phyloP scores from a whole-genome alignment of 192 early-diverging fungal genomes.

The Coemansia asiatica region DNA sequence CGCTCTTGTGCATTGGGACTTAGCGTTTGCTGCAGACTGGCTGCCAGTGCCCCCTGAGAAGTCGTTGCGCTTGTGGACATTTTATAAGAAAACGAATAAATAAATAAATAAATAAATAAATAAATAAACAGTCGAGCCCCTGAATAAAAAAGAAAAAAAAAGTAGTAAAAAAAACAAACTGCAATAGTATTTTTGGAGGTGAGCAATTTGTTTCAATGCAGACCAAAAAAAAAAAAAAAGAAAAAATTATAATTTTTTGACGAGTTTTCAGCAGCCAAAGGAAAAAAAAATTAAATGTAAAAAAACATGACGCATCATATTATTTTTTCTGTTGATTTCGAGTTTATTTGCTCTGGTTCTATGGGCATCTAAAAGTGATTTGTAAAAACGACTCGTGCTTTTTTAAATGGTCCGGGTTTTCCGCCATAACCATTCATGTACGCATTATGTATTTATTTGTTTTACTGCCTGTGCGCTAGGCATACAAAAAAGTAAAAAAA shows the following conservation, averaged over 20 bases:
- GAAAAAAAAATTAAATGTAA: conserved; percentile 1
- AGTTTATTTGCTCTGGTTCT: neutral
- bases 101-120: neutral
- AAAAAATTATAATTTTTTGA: too few relatives aligned
- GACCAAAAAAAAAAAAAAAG: conserved; percentile 6
- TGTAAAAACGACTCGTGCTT: neutral
- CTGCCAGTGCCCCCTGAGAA: conserved; percentile 37
- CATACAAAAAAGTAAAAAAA: neutral
- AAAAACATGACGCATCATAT: neutral
- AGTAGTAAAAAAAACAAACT: neutral
- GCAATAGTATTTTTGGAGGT: neutral
- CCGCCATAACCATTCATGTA: neutral
- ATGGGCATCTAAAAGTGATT: neutral
- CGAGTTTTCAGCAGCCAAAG: neutral
- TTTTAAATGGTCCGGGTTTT: too few relatives aligned
- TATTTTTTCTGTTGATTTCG: neutral
- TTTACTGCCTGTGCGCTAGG: too few relatives aligned
- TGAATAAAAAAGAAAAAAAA: conserved; percentile 7
- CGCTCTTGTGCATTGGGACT: conserved; percentile 47
- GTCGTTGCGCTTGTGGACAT: conserved; percentile 13
- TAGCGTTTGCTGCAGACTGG: conserved; percentile 53
- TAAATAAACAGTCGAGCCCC: neutral
- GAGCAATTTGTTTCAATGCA: too few relatives aligned
- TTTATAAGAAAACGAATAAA: conserved; percentile 12
- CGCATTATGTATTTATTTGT: too few relatives aligned